Evolutionary conservation across 2,329 filamentous ascomycete genomes (phyloP).

Genomic region (Aspergillus puulaauensis): DNA sequence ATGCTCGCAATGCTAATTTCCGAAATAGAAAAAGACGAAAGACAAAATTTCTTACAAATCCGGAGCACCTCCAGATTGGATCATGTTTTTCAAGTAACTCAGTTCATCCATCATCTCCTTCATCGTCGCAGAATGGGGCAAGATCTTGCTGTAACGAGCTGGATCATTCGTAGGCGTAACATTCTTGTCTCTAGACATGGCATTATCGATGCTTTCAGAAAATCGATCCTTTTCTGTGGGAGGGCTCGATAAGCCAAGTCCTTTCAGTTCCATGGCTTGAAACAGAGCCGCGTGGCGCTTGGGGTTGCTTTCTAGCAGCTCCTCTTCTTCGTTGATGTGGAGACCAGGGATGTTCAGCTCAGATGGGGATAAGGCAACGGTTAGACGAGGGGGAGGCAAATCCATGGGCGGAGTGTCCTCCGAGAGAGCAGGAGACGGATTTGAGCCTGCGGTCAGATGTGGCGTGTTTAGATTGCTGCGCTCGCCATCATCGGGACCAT

Average conservation of each 20-base stretch:
- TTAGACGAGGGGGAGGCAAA: constrained; percentile 25
- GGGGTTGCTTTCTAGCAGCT: constrained; percentile 32
- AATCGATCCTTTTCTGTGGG: constrained; percentile 25
- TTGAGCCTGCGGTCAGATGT: constrained; percentile 32
- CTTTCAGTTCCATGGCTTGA: constrained; percentile 29
- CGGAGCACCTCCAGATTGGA: constrained; percentile 33
- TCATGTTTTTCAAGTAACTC: constrained; percentile 51
- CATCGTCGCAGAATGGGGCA: constrained; percentile 28
- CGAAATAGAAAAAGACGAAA: neutral
- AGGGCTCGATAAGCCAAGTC: constrained; percentile 27
- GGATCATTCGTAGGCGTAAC: neutral
- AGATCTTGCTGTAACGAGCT: constrained; percentile 2
- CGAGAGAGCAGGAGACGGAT: constrained; percentile 29
- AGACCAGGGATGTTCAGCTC: constrained; percentile 32
- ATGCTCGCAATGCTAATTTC: constrained; percentile 15
- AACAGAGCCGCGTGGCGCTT: constrained; percentile 41
- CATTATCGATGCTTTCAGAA: constrained; percentile 10
- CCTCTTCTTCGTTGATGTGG: constrained; percentile 33
- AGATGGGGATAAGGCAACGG: constrained; percentile 26
- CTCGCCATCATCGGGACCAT: constrained; percentile 21
- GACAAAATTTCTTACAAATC: constrained; percentile 9
- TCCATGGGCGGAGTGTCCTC: constrained; percentile 27
- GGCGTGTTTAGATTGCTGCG: constrained; percentile 39
- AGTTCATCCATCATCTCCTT: constrained; percentile 52
- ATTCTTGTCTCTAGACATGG: constrained; percentile 1